Conservation (phyloP, 208 protist species). For the Trypanosoma cruzi region DNA sequence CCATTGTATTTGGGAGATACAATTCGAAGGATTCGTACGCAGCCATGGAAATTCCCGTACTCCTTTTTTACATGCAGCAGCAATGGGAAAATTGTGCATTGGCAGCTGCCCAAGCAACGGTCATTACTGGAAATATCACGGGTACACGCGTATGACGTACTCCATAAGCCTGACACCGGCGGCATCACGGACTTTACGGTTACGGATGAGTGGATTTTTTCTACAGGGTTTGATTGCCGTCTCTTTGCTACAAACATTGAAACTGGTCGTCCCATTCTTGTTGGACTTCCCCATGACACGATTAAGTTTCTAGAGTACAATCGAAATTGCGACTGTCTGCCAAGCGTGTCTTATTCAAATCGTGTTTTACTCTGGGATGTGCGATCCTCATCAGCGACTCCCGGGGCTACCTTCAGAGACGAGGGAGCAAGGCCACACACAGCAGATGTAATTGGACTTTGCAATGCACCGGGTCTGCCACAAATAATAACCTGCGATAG, state of each 20-base stretch:
- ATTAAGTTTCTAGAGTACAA: slow-evolving; percentile 44
- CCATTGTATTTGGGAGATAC: slow-evolving; percentile 39
- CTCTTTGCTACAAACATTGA: slow-evolving; percentile 46
- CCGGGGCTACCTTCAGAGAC: slow-evolving; percentile 36
- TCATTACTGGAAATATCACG: slow-evolving; percentile 37
- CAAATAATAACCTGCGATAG: slow-evolving; percentile 77
- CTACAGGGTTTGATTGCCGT: slow-evolving; percentile 64
- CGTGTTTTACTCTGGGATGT: slow-evolving; percentile 65
- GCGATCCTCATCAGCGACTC: slow-evolving; percentile 34
- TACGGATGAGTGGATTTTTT: slow-evolving; percentile 44
- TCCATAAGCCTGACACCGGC: slow-evolving; percentile 52
- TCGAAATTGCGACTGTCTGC: slow-evolving; percentile 16
- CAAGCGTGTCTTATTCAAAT: slow-evolving; percentile 34
- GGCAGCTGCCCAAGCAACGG: slow-evolving; percentile 40
- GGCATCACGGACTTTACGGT: slow-evolving; percentile 74
- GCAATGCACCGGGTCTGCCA: slow-evolving; percentile 48
- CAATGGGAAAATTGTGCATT: slow-evolving; percentile 47
- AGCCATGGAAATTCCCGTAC: slow-evolving; percentile 38
- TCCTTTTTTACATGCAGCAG: slow-evolving; percentile 63
- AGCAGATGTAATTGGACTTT: slow-evolving; percentile 55
- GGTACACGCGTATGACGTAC: slow-evolving; percentile 28
- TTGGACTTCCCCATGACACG: slow-evolving; percentile 28
- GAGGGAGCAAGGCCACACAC: slow-evolving; percentile 28
- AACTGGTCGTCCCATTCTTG: slow-evolving; percentile 31
- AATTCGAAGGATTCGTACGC: slow-evolving; percentile 40